These are phyloP conservation scores for Candolleomyces aberdarensis DNA, from an alignment of 768 basidiomycete genomes.

Conservation along the genomic window DNA sequence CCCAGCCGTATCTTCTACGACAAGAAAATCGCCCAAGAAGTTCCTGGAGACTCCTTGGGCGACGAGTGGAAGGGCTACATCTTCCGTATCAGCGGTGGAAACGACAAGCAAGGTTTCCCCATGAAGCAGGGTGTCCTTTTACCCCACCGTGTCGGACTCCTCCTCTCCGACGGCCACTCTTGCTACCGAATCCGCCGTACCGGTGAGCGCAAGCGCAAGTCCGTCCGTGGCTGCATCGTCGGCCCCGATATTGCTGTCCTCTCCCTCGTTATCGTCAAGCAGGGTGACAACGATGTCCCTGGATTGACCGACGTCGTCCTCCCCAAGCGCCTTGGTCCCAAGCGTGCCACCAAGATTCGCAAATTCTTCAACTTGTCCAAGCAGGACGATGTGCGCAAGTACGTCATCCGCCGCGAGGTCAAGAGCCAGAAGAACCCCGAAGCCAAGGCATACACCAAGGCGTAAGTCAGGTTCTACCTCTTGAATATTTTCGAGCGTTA, in stretches of 20 bases:
- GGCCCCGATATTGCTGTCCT: conserved; percentile 95
- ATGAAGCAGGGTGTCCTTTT: conserved; percentile 99
- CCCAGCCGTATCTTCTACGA: conserved; percentile 91
- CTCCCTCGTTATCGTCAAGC: conserved; percentile 92
- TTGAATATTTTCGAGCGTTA: neutral
- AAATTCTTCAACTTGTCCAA: conserved; percentile 97
- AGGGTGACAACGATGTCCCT: conserved; percentile 87
- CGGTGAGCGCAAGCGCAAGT: conserved; percentile 98
- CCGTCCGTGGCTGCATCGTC: conserved; percentile 97
- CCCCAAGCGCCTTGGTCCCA: conserved; percentile 95
- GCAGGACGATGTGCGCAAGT: conserved; percentile 98
- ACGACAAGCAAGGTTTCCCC: conserved; percentile 98
- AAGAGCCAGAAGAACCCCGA: conserved; percentile 82
- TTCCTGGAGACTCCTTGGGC: conserved; percentile 85
- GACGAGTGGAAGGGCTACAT: conserved; percentile 98
- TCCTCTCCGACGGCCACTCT: conserved; percentile 94
- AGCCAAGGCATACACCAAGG: conserved; percentile 96
- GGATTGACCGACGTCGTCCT: conserved; percentile 90
- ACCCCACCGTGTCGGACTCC: conserved; percentile 88
- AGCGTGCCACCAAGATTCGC: conserved; percentile 96
- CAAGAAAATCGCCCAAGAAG: conserved; percentile 95
- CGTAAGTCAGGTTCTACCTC: conserved; percentile 50
- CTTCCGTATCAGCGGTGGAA: conserved; percentile 95
- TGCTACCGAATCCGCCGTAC: conserved; percentile 92
- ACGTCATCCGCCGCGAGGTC: conserved; percentile 92